Percentiles rank a stretch among this genome's conserved stretches.
Conservation (phyloP, 306 rosid species). For the Castanopsis chinensis region DNA sequence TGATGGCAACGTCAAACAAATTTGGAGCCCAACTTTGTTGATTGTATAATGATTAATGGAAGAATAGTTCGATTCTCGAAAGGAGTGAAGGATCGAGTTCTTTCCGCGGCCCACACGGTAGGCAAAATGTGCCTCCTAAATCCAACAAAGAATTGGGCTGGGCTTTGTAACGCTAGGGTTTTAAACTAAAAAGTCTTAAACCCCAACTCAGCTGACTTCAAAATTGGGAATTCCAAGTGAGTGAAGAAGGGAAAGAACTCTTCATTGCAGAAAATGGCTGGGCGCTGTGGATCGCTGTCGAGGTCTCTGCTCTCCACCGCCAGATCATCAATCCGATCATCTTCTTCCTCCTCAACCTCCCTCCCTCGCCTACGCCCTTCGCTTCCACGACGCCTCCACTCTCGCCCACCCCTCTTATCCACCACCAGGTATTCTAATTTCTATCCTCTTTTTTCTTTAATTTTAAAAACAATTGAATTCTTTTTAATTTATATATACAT, state of each 20-base stretch:
- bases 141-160: no score
- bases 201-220: background rate
- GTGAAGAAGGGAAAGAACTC: background rate
- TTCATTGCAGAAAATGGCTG: slow-evolving; percentile 34
- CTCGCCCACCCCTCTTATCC: slow-evolving; percentile 35
- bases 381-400: slow-evolving; percentile 25
- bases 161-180: no score
- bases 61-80: no score
- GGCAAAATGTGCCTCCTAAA: no score
- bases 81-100: no score
- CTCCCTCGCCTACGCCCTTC: slow-evolving; percentile 28
- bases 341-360: slow-evolving; percentile 32
- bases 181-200: background rate
- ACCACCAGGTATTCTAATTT: slow-evolving; percentile 11
- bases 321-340: slow-evolving; percentile 39
- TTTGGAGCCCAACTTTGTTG: no score
- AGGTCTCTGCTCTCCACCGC: slow-evolving; percentile 47
- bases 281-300: slow-evolving; percentile 53
- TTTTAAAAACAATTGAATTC: no score
- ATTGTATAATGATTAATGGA: no score
- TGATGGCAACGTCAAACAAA: no score
- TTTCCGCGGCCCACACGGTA: no score
- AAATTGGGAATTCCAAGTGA: background rate
- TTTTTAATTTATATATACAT: background rate
- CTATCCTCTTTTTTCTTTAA: background rate